Conservation (phyloP, 805 yeast genomes). For the Pichia occidentalis region DNA sequence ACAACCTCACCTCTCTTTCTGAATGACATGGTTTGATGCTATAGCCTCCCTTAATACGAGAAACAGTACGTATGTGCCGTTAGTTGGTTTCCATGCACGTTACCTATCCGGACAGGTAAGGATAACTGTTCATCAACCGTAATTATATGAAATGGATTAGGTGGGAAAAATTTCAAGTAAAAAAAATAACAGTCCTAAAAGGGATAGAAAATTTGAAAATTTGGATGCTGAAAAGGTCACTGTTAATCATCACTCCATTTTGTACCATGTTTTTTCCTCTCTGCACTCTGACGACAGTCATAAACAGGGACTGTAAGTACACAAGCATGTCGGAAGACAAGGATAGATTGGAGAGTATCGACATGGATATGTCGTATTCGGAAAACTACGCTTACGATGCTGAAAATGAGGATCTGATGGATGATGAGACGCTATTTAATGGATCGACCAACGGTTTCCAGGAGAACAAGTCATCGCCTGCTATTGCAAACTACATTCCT, state of each 20-base stretch:
- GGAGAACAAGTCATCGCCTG: slow-evolving; percentile 10
- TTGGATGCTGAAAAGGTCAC: no score
- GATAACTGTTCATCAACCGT: background rate
- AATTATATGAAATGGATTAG: background rate
- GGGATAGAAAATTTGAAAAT: no score
- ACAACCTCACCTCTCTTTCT: slow-evolving; percentile 51
- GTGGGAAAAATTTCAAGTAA: background rate
- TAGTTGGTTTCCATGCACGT: no score
- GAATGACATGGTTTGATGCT: slow-evolving; percentile 46
- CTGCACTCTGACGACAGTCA: background rate
- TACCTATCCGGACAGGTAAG: no score
- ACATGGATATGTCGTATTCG: slow-evolving; percentile 6
- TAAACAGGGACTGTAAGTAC: background rate
- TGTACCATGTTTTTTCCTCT: no score
- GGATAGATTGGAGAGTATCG: no score
- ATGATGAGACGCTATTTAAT: slow-evolving; percentile 9
- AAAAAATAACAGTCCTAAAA: background rate
- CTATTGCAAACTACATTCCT: slow-evolving; percentile 19
- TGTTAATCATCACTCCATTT: no score
- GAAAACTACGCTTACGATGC: slow-evolving; percentile 6
- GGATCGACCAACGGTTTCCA: slow-evolving; percentile 2
- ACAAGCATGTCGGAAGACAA: background rate
- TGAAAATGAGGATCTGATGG: background rate
- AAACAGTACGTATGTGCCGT: background rate
- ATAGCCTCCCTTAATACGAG: background rate